Base-by-base conservation (phyloP, 2,329 filamentous ascomycete species). In the Tolypocladium cylindrosporum region DNA sequence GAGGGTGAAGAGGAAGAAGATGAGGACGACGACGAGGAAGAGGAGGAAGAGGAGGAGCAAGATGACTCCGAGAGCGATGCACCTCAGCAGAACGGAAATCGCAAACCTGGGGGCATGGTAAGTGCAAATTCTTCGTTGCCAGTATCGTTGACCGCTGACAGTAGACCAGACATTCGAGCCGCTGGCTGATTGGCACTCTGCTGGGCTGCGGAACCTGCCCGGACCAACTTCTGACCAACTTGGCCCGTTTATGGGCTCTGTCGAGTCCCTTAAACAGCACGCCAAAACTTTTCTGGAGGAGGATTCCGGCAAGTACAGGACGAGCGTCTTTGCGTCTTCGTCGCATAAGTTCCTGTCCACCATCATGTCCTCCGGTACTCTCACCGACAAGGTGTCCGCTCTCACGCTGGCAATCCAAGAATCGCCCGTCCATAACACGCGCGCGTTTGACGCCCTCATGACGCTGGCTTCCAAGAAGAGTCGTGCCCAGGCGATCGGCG, bases 301-400 rank as follows among this genome's bases (percentile, higher is more conserved):
- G 34, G 94, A 99, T 69, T 88, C 88, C 61, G 79, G 83, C 45
- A 78, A 83, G 53, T 99, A 97, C 74, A 80, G 81, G 57, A 83
- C 85, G 34, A 87, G 90, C 64, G 77, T 89, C 58, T 85, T 89
- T 8, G 85, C 90, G 55, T 91, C 90, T 34, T 94, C 93, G 2
- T 93, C 92, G 45, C 89, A 95, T 73, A 96, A 92, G 71, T 99
- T 99, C 78, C 87, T 97, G 79, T 90, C 92, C 1, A 96, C 91
- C 21, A 97, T 99, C 71, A 97, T 97, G 90, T 79, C 91, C 11
- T 95, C 92, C 1, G 94, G 94, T 78, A 99, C 95, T 11, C 83
- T 97, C 65, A 95, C 91, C 58, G 94, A 99, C 72, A 97, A 97
- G 72, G 88, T 97, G 50, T 99, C 94, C 3, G 95, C 94, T 4